Conservation (phyloP, 495 filamentous ascomycete genomes). For the Penicillium lagena region DNA sequence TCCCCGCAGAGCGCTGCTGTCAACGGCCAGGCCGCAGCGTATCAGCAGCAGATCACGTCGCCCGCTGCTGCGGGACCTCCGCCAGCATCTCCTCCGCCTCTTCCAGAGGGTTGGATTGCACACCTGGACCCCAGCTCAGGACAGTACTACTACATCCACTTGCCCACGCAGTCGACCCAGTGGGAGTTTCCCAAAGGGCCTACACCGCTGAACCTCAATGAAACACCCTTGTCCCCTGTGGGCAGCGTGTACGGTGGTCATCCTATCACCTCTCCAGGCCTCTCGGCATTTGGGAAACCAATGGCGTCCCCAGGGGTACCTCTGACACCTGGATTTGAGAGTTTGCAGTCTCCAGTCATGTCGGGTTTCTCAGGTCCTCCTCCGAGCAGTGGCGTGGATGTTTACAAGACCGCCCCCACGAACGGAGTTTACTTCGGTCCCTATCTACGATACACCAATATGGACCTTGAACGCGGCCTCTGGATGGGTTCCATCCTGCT, state of each 20-base stretch:
- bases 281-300: slow-evolving; percentile 66
- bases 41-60: slow-evolving; percentile 16
- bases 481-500: slow-evolving; percentile 84
- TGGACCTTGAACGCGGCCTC: slow-evolving; percentile 86
- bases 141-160: slow-evolving; percentile 98
- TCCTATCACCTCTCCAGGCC: slow-evolving; percentile 63
- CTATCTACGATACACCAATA: slow-evolving; percentile 92
- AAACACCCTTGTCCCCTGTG: slow-evolving; percentile 72
- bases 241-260: slow-evolving; percentile 70
- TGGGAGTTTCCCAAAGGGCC: slow-evolving; percentile 98
- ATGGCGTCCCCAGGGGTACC: slow-evolving; percentile 72
- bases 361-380: slow-evolving; percentile 78
- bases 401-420: slow-evolving; percentile 87
- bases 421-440: slow-evolving; percentile 99
- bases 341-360: slow-evolving; percentile 61
- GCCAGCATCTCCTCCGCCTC: slow-evolving; percentile 77
- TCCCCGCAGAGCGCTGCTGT: slow-evolving; percentile 30
- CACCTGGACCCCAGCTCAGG: slow-evolving; percentile 92
- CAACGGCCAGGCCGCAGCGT: slow-evolving; percentile 22
- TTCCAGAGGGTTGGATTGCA: slow-evolving; percentile 98
- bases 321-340: slow-evolving; percentile 66
- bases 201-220: slow-evolving; percentile 72
- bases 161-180: slow-evolving; percentile 92
- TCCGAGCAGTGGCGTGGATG: slow-evolving; percentile 76
- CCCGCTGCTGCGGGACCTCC: slow-evolving; percentile 54